Evolutionary conservation across 805 yeast species (phyloP).

Genomic region (Candida saitoana): DNA sequence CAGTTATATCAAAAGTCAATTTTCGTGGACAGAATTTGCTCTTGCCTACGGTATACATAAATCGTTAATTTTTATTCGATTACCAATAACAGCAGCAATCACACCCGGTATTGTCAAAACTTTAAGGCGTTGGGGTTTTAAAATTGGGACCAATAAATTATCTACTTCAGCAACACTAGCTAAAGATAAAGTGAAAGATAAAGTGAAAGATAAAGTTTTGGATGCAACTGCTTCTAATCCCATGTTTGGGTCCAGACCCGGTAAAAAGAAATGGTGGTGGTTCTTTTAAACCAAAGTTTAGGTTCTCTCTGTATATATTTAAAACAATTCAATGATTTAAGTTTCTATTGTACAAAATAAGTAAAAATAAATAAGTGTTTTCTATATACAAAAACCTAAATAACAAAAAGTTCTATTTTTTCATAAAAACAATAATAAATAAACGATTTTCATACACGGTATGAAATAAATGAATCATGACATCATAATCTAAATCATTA

Average conservation of each 20-base stretch:
- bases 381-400: background rate
- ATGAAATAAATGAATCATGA: background rate
- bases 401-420: too few species aligned
- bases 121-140: slow-evolving; percentile 75
- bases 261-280: slow-evolving; percentile 53
- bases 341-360: slow-evolving; percentile 1
- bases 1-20: slow-evolving; percentile 25
- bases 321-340: background rate
- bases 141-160: slow-evolving; percentile 54
- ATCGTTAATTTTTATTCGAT: slow-evolving; percentile 72
- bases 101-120: slow-evolving; percentile 73
- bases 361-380: slow-evolving; percentile 1
- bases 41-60: slow-evolving; percentile 94
- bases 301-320: background rate
- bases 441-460: background rate
- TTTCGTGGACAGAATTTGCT: slow-evolving; percentile 74
- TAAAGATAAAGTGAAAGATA: slow-evolving; percentile 28
- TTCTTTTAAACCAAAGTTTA: slow-evolving; percentile 39
- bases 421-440: too few species aligned
- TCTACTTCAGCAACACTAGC: slow-evolving; percentile 32
- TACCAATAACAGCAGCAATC: slow-evolving; percentile 88
- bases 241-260: slow-evolving; percentile 52
- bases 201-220: slow-evolving; percentile 29
- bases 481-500: slow-evolving; percentile 46
- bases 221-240: slow-evolving; percentile 43